Evolutionary conservation across 140 eudicot species (phyloP).

Genomic region (Bidens hawaiensis): DNA sequence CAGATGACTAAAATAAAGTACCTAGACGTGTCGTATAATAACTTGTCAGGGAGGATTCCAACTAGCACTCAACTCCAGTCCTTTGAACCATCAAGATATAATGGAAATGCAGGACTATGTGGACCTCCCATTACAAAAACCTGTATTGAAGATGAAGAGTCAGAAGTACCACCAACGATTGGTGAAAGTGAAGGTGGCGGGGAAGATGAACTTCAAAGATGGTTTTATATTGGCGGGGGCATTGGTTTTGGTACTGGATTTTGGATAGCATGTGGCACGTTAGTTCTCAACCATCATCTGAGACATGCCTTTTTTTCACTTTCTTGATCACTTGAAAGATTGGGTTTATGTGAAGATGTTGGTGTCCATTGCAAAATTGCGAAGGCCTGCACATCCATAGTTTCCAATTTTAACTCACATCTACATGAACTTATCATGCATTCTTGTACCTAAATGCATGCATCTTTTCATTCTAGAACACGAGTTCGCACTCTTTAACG

Average conservation of each 20-base stretch:
- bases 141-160: conserved; percentile 17
- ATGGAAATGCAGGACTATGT: conserved; percentile 18
- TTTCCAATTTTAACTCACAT: too few relatives aligned
- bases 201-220: conserved; percentile 9
- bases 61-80: conserved; percentile 16
- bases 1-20: conserved; percentile 3
- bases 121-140: conserved; percentile 25
- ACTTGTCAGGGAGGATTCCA: conserved; percentile 30
- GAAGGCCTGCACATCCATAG: neutral
- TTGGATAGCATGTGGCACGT: neutral
- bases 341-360: neutral
- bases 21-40: conserved; percentile 25
- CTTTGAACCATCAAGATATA: conserved; percentile 10
- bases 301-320: neutral
- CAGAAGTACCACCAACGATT: neutral
- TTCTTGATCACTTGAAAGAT: neutral
- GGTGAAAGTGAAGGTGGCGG: neutral
- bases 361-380: neutral
- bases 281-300: neutral
- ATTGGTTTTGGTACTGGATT: conserved; percentile 17
- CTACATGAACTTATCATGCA: too few relatives aligned
- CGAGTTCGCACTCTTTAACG: too few relatives aligned
- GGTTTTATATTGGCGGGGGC: conserved; percentile 12
- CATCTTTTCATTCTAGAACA: too few relatives aligned
- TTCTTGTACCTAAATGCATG: too few relatives aligned